A percentile compares a stretch with the other conserved stretches of the same genome.
Conservation (phyloP, 331 rosid genomes). For the Phaseolus coccineus region DNA sequence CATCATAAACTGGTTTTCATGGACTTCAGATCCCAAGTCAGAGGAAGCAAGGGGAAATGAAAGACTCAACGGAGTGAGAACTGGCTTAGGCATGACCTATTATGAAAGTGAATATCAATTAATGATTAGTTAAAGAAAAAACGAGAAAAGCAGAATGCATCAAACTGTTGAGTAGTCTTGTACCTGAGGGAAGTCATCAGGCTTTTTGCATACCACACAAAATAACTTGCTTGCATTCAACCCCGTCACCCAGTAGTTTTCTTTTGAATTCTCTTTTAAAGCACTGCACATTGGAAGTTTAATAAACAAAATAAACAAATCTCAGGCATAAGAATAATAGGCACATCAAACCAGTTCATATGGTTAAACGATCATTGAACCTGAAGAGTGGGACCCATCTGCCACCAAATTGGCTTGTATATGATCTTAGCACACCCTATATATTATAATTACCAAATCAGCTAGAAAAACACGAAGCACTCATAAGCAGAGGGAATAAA, state of each 20-base stretch:
- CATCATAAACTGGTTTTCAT: constrained; percentile 83
- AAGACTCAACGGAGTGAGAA: constrained; percentile 73
- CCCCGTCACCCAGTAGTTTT: constrained; percentile 91
- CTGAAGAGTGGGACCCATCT: constrained; percentile 97
- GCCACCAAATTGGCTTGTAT: constrained; percentile 85
- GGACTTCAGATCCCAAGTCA: constrained; percentile 90
- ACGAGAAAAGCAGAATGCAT: constrained; percentile 29
- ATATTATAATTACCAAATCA: constrained; percentile 33
- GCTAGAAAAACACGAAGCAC: constrained; percentile 39
- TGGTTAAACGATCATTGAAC: constrained; percentile 54
- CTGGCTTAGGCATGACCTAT: constrained; percentile 91
- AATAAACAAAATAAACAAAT: constrained; percentile 24
- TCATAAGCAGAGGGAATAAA: constrained; percentile 21
- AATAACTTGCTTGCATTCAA: constrained; percentile 81
- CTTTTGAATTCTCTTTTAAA: constrained; percentile 74
- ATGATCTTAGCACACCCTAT: constrained; percentile 87
- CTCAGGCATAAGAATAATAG: not conserved
- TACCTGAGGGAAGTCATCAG: constrained; percentile 84
- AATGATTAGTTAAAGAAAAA: constrained; percentile 28
- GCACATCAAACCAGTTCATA: constrained; percentile 7
- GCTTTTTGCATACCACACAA: constrained; percentile 77
- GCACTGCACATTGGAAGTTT: constrained; percentile 71
- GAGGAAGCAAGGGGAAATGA: constrained; percentile 93
- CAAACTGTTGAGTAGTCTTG: constrained; percentile 7
- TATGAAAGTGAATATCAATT: constrained; percentile 38